Conservation (phyloP, 73 alveolate species). For the Tetrahymena borealis region DNA sequence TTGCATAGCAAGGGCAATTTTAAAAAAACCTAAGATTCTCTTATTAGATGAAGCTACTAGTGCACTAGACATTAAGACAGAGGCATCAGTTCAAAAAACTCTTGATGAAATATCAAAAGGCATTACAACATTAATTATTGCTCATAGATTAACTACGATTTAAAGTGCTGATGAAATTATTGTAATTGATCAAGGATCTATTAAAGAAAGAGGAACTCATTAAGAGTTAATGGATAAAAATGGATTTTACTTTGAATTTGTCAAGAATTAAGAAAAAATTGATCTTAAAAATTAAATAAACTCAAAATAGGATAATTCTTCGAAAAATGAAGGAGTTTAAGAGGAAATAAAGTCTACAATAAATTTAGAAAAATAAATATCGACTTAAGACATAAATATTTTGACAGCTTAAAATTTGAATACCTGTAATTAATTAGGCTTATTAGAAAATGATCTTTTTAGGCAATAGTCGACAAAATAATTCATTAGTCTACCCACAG, state of each 20-base stretch:
- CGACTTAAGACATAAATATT: too few species aligned
- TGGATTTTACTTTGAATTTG: constrained; percentile 23
- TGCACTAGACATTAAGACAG: constrained; percentile 45
- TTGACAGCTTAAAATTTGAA: too few species aligned
- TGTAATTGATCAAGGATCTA: constrained; percentile 62
- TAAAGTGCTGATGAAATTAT: constrained; percentile 61
- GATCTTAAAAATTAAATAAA: not conserved
- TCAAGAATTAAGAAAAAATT: not conserved
- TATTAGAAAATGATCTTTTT: too few species aligned
- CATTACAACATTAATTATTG: constrained; percentile 65
- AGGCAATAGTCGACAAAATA: too few species aligned
- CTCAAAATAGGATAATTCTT: not conserved
- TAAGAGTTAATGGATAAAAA: constrained; percentile 21
- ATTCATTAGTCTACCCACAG: too few species aligned
- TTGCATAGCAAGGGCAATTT: constrained; percentile 53
- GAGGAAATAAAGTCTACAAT: not conserved
- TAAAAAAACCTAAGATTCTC: constrained; percentile 36
- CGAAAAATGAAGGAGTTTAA: not conserved
- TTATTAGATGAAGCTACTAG: constrained; percentile 56
- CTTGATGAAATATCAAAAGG: constrained; percentile 40
- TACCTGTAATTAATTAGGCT: too few species aligned
- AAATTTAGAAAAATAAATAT: too few species aligned
- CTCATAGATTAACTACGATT: constrained; percentile 73
- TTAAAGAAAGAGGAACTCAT: constrained; percentile 65
- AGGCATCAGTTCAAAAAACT: constrained; percentile 31